phyloP scores from a whole-genome alignment of 2,329 filamentous ascomycete species.

The Blastomyces gilchristii region DNA sequence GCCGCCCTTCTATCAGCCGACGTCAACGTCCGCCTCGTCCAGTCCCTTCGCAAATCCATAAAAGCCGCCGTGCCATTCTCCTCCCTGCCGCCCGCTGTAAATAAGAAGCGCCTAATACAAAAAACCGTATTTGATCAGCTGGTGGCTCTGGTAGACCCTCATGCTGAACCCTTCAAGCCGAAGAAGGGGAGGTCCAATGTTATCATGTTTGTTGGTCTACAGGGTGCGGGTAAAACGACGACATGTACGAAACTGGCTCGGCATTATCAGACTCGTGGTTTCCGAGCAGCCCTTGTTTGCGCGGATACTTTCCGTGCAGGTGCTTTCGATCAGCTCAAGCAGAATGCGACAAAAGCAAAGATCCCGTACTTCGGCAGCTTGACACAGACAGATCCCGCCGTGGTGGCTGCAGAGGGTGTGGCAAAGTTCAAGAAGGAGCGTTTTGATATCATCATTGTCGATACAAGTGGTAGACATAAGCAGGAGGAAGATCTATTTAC shows the following conservation, averaged over 20 bases:
- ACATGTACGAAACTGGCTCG: slow-evolving; percentile 94
- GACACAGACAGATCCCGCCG: slow-evolving; percentile 89
- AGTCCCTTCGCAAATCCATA: slow-evolving; percentile 85
- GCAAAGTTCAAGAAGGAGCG: slow-evolving; percentile 98
- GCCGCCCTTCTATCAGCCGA: slow-evolving; percentile 91
- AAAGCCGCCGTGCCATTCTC: slow-evolving; percentile 87
- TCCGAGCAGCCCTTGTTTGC: slow-evolving; percentile 88
- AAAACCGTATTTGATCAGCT: slow-evolving; percentile 97
- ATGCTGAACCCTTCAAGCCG: slow-evolving; percentile 89
- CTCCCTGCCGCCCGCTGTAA: slow-evolving; percentile 78
- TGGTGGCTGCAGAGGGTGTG: slow-evolving; percentile 89
- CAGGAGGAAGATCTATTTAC: slow-evolving; percentile 93
- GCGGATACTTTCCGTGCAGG: slow-evolving; percentile 97
- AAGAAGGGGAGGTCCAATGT: slow-evolving; percentile 95
- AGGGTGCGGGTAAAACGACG: slow-evolving; percentile 96
- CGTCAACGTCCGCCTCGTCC: slow-evolving; percentile 90
- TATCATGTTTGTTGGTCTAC: slow-evolving; percentile 98
- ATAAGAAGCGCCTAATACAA: slow-evolving; percentile 97
- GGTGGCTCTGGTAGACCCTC: slow-evolving; percentile 88
- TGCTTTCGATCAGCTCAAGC: slow-evolving; percentile 96
- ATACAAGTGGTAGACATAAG: slow-evolving; percentile 88
- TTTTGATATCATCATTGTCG: slow-evolving; percentile 97
- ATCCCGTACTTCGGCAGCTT: slow-evolving; percentile 97
- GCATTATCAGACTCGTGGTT: slow-evolving; percentile 88
- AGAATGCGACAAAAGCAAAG: slow-evolving; percentile 97